phyloP scores from a whole-genome alignment of 768 basidiomycete genomes.

The Lactifluus piperatus region DNA sequence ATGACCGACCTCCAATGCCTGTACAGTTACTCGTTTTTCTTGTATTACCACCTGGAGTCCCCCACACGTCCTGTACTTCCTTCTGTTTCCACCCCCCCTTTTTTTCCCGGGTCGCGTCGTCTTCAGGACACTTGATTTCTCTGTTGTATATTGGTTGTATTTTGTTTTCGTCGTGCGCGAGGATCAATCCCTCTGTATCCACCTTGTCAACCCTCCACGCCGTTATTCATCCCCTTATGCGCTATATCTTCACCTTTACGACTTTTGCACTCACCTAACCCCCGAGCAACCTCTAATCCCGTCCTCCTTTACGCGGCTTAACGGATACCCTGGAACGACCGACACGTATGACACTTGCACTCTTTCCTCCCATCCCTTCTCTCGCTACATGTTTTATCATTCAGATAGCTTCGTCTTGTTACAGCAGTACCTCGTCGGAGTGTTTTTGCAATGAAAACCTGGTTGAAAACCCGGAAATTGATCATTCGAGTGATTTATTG shows the following conservation, averaged over 20 bases:
- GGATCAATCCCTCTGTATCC: constrained; percentile 19
- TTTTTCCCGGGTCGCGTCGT: constrained; percentile 8
- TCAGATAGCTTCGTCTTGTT: constrained; percentile 10
- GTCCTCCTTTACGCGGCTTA: neutral
- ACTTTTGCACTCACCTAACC: constrained; percentile 15
- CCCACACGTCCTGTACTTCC: constrained; percentile 12
- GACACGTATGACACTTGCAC: constrained; percentile 17
- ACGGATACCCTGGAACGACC: constrained; percentile 21
- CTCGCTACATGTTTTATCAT: constrained; percentile 16
- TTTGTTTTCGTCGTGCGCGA: constrained; percentile 14
- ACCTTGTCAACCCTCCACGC: no score
- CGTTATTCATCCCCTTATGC: constrained; percentile 9
- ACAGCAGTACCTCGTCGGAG: neutral
- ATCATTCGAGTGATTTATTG: neutral
- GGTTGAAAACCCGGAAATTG: constrained; percentile 6
- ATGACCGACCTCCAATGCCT: neutral
- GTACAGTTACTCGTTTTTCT: constrained; percentile 13
- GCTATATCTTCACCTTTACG: constrained; percentile 14
- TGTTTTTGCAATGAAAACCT: constrained; percentile 7
- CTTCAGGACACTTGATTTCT: constrained; percentile 14
- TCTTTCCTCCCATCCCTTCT: neutral
- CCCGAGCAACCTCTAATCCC: constrained; percentile 8
- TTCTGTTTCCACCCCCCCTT: neutral
- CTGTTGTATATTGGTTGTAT: constrained; percentile 19
- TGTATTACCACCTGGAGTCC: constrained; percentile 14